Conservation (phyloP, 2,329 filamentous ascomycete species). For the Canariomyces notabilis region DNA sequence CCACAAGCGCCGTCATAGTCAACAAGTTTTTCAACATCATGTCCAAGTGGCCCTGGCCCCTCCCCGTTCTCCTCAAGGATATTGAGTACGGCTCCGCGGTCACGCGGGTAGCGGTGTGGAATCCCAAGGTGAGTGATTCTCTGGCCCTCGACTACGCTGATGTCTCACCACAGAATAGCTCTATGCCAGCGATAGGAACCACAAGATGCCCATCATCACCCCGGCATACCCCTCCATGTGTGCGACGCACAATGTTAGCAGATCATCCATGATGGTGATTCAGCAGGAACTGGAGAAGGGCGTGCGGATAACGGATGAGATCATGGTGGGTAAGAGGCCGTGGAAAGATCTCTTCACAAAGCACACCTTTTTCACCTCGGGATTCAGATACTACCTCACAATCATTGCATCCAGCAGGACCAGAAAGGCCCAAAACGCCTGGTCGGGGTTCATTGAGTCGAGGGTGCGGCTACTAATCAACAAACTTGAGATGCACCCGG, state of each 20-base stretch:
- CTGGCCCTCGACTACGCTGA: slow-evolving; percentile 3
- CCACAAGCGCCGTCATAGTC: slow-evolving; percentile 81
- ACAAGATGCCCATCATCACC: slow-evolving; percentile 97
- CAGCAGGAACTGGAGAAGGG: slow-evolving; percentile 76
- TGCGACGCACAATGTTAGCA: slow-evolving; percentile 87
- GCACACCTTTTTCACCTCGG: slow-evolving; percentile 87
- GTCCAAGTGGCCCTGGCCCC: slow-evolving; percentile 86
- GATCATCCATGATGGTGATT: slow-evolving; percentile 80
- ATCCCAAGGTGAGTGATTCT: slow-evolving; percentile 64
- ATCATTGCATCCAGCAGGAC: slow-evolving; percentile 77
- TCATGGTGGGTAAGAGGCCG: slow-evolving; percentile 67
- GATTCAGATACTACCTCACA: slow-evolving; percentile 93
- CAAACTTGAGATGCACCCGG: slow-evolving; percentile 72
- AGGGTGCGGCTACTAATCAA: slow-evolving; percentile 83
- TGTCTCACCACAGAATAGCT: slow-evolving; percentile 43
- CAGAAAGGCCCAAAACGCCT: slow-evolving; percentile 78
- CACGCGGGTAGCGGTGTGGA: slow-evolving; percentile 79
- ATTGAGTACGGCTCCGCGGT: slow-evolving; percentile 73
- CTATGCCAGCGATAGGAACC: slow-evolving; percentile 74
- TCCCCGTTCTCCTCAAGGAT: slow-evolving; percentile 83
- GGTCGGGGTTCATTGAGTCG: slow-evolving; percentile 90
- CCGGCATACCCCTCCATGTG: slow-evolving; percentile 98
- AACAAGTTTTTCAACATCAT: slow-evolving; percentile 94
- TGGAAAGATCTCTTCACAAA: slow-evolving; percentile 89
- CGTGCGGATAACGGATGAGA: slow-evolving; percentile 69